A percentile compares a stretch with the other conserved stretches of the same genome.
phyloP scores from a whole-genome alignment of 1,284 basidiomycete genomes.

The Vanrija sp. region DNA sequence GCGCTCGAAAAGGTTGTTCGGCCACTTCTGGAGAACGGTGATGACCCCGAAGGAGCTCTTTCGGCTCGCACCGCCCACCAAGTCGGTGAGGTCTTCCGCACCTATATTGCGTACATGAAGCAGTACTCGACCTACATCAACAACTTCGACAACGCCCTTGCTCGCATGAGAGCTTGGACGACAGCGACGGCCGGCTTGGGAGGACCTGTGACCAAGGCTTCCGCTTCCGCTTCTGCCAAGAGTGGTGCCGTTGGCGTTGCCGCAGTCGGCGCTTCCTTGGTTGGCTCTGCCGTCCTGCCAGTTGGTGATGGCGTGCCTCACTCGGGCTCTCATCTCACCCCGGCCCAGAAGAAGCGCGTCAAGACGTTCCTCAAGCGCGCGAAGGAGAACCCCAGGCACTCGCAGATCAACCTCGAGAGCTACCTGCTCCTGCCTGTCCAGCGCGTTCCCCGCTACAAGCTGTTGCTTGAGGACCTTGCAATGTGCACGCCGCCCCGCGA shows the following conservation, averaged over 20 bases:
- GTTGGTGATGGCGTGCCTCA: slow-evolving; percentile 37
- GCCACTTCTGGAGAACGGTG: slow-evolving; percentile 60
- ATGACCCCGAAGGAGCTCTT: slow-evolving; percentile 67
- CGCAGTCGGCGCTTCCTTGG: slow-evolving; percentile 20
- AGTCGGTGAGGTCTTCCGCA: slow-evolving; percentile 84
- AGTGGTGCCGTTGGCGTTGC: slow-evolving; percentile 18
- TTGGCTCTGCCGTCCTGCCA: slow-evolving; percentile 59
- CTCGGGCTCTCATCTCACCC: slow-evolving; percentile 52
- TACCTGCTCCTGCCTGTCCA: slow-evolving; percentile 94
- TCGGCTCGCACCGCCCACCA: slow-evolving; percentile 72
- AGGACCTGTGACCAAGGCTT: not conserved
- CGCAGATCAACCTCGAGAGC: slow-evolving; percentile 93
- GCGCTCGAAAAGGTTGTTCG: slow-evolving; percentile 72
- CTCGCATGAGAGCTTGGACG: slow-evolving; percentile 78
- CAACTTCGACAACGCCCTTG: slow-evolving; percentile 86
- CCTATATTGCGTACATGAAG: slow-evolving; percentile 91
- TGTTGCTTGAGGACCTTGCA: slow-evolving; percentile 82
- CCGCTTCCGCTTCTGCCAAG: not conserved
- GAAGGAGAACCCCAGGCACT: slow-evolving; percentile 69
- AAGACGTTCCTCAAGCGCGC: slow-evolving; percentile 69
- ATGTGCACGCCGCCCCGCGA: slow-evolving; percentile 76
- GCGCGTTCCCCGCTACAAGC: slow-evolving; percentile 88
- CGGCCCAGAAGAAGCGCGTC: slow-evolving; percentile 78
- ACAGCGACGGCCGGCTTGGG: not conserved
- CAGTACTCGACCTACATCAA: slow-evolving; percentile 98